Evolutionary conservation across 176 grass and related monocot genomes (phyloP), one percentile per base, ranked within the genome.

Genomic region (Paspalum vaginatum): DNA sequence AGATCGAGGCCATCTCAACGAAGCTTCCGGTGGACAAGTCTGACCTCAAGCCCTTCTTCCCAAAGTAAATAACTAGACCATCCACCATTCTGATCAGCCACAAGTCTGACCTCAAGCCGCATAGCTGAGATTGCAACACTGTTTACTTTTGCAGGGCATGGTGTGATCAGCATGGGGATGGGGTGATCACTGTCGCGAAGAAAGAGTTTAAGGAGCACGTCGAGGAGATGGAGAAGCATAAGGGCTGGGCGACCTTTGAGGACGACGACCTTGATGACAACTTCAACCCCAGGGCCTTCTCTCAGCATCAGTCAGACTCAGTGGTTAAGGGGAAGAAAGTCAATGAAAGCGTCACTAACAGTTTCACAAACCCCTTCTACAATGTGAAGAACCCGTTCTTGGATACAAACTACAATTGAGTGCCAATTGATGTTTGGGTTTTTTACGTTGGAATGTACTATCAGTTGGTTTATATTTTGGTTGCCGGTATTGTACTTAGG

Each of bases 31-130:
- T 83, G 48, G 92, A 92, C 73, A 94, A 92, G 63, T 92, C 92
- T 21, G 95, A 94, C 44, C 85, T 98, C 76, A 94, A 90, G 40
- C 87, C 86, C 45, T 98, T 90, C 83, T 98, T 94, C 43, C 89
- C 95, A 27, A 98, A 83, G 95, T 98, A 88, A 57, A 27, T 21
- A 9, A 16, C n/a, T 46, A n/a, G 0, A 2, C 26, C 25, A 73
- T 15, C 18, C 25, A 44, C 1, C 32, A 44, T 61, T 68, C 57
- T 78, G 18, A 75, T 27, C 10, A 6, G 52, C 11, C 17, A 53
- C 5, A 22, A 32, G 32, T 32, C 32, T 11, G 6, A 14, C 69
- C 50, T 39, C 40, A 32, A 32, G 32, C 13, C 0, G 5, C 48
- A 22, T 40, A 42, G 50, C 40, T 77, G 2, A 85, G 14, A 80